Evolutionary conservation across 805 yeast genomes (phyloP).

Genomic region (Schizosaccharomyces cryophilus): DNA sequence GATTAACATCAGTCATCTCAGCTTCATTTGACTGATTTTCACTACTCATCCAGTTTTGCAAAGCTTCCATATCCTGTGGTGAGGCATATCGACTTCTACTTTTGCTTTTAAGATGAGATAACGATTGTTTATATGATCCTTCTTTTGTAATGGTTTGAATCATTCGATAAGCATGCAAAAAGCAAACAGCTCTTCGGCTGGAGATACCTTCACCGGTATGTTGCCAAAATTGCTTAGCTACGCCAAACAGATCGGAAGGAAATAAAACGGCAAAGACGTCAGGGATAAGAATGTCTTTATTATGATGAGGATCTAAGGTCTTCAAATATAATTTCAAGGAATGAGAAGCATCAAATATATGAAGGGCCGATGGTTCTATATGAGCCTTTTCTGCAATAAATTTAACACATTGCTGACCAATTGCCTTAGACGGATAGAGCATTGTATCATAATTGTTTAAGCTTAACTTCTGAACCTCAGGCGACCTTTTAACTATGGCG

Average conservation of each 20-base stretch:
- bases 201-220: conserved; percentile 94
- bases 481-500: not conserved
- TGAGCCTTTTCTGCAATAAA: not conserved
- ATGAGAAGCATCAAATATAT: not conserved
- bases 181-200: conserved; percentile 69
- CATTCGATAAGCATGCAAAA: conserved; percentile 20
- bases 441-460: not conserved
- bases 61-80: conserved; percentile 3
- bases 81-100: conserved; percentile 4
- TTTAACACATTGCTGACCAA: not conserved
- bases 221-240: conserved; percentile 85
- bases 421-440: not conserved
- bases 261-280: conserved; percentile 50
- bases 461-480: not conserved
- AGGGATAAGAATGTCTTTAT: not conserved
- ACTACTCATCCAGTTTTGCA: conserved; percentile 4
- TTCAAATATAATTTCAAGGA: not conserved
- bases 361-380: not conserved
- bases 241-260: conserved; percentile 28
- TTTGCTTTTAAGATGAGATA: conserved; percentile 3
- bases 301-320: not conserved
- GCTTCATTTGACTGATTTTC: conserved; percentile 7
- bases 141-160: not conserved
- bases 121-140: not conserved
- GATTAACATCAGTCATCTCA: conserved; percentile 3